Evolutionary conservation across 176 grass and related monocot genomes (phyloP), one percentile per base, ranked within the genome.

Genomic region (Poa pratensis): DNA sequence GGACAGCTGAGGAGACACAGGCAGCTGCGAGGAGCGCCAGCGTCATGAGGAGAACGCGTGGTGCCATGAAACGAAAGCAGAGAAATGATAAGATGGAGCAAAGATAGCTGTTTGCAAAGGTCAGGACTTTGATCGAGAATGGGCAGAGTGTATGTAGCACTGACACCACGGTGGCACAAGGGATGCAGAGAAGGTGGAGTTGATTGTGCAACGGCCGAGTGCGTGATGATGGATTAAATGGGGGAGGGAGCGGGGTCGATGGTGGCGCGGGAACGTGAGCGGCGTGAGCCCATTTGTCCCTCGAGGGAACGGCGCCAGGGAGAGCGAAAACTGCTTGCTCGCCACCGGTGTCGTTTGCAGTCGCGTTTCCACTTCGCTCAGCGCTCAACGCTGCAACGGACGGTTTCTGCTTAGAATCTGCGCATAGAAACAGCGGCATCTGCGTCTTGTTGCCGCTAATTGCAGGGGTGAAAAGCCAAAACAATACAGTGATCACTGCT

Each of bases 251-350:
- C 75, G 81, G 80, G 86, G 71, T 20, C 61, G 78, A 26, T 66
- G 57, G 55, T 68, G 71, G 34, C 57, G 74, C 79, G 19, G 82
- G 67, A 87, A 83, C 84, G 84, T 17, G 84, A 49, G 59, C 68
- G 55, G 76, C 85, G 89, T 87, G 89, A 90, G 40, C 75, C 27
- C 80, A 90, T 90, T 90, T 78, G 79, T 5, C 24, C 70, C 6
- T 39, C 49, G 13, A 73, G 26, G 3, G 10, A n/a, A 27, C 57
- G 7, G 59, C 9, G 72, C 27, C 69, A 7, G 5, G 55, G 24
- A 51, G 61, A 64, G 27, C 19, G 15, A 39, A 79, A 15, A 63
- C 23, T 37, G 35, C 35, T 37, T 26, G 55, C 57, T 42, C 34
- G 20, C 23, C 2, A 30, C 30, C 30, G 30, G 30, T 30, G 30